Evolutionary conservation across 2,329 filamentous ascomycete species (phyloP).

Genomic region (Pseudocercospora fijiensis): DNA sequence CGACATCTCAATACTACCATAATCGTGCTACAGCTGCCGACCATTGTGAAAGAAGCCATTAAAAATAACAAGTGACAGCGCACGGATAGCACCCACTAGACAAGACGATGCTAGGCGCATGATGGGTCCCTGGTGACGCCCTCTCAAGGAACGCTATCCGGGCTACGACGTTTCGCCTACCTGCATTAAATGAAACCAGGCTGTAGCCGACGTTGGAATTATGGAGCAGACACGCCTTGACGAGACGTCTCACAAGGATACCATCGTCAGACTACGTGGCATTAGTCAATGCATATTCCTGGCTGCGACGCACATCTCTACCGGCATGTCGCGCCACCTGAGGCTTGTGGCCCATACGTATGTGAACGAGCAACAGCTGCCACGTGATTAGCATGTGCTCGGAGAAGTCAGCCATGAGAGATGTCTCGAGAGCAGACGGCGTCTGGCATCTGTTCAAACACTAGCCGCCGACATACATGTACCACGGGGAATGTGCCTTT

Average conservation of each 20-base stretch:
- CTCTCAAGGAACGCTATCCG: not conserved
- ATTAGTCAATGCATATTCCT: not conserved
- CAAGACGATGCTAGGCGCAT: not conserved
- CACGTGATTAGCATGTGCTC: slow-evolving; percentile 1
- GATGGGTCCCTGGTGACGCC: not conserved
- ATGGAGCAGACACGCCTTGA: not conserved
- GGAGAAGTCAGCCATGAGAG: not conserved
- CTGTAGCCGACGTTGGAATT: not conserved
- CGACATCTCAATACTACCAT: not conserved
- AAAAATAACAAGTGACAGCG: not conserved
- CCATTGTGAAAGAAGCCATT: not conserved
- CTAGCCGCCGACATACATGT: not conserved
- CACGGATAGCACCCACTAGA: not conserved
- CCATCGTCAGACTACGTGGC: not conserved
- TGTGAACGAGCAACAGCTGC: not conserved
- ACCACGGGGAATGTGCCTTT: not conserved
- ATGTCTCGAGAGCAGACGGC: not conserved
- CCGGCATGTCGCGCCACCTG: not conserved
- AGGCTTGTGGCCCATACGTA: not conserved
- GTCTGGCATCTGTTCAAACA: not conserved
- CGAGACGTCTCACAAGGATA: not conserved
- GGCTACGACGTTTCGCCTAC: slow-evolving; percentile 3
- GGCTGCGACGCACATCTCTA: not conserved
- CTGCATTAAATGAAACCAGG: not conserved
- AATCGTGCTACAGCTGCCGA: not conserved